Evolutionary conservation across 2,329 filamentous ascomycete species (phyloP).

Genomic region (Akanthomyces dipterigenus): DNA sequence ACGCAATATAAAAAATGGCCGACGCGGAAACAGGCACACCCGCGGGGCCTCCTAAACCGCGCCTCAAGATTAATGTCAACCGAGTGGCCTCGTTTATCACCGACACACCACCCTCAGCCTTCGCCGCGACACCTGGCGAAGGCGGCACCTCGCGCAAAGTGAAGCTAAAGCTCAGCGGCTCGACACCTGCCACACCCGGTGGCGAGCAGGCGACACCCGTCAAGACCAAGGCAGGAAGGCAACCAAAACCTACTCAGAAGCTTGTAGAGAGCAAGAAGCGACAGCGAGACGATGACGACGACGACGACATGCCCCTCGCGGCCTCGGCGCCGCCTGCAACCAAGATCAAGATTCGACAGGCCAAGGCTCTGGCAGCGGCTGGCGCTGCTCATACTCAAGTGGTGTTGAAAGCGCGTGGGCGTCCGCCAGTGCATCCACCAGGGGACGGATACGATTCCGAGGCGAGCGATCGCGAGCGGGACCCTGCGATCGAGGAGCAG

Average conservation of each 20-base stretch:
- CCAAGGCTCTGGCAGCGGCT: slow-evolving; percentile 24
- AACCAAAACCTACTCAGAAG: slow-evolving; percentile 53
- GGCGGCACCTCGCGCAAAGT: slow-evolving; percentile 28
- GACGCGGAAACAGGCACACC: slow-evolving; percentile 18
- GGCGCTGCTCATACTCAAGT: slow-evolving; percentile 29
- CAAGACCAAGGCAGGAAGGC: slow-evolving; percentile 55
- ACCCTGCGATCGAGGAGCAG: slow-evolving; percentile 84
- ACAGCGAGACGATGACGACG: slow-evolving; percentile 47
- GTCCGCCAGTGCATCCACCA: slow-evolving; percentile 59
- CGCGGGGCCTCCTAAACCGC: slow-evolving; percentile 28
- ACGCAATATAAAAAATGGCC: slow-evolving; percentile 21
- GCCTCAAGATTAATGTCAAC: slow-evolving; percentile 34
- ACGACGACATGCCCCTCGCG: slow-evolving; percentile 33
- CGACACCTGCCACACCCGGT: slow-evolving; percentile 32
- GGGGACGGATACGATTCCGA: slow-evolving; percentile 97
- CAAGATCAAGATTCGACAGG: slow-evolving; percentile 47
- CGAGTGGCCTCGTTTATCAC: slow-evolving; percentile 28
- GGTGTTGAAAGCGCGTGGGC: slow-evolving; percentile 58
- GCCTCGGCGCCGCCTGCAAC: slow-evolving; percentile 30
- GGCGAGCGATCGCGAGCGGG: slow-evolving; percentile 79
- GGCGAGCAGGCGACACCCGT: slow-evolving; percentile 20
- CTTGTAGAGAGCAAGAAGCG: slow-evolving; percentile 55
- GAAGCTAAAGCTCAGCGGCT: slow-evolving; percentile 36
- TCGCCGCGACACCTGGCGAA: slow-evolving; percentile 23
- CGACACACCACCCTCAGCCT: slow-evolving; percentile 16